These are phyloP conservation scores for Ophiostoma ips DNA, from an alignment of 2,329 filamentous ascomycete genomes.

Conservation along the genomic window DNA sequence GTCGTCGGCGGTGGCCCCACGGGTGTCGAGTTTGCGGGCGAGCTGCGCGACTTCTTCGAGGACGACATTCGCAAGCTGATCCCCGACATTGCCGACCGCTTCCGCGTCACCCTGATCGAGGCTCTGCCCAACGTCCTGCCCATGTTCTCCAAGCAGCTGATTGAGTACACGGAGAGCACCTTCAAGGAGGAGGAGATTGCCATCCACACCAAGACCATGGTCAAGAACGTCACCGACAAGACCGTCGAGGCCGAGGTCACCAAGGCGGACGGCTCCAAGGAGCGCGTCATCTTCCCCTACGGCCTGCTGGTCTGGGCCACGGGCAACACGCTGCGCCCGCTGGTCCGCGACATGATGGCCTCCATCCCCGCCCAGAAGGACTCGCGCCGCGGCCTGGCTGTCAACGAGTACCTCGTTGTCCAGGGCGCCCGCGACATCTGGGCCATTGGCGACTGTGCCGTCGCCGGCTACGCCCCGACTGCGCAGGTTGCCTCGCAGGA, in stretches of 20 bases:
- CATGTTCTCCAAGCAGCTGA: slow-evolving; percentile 97
- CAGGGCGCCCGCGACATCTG: slow-evolving; percentile 95
- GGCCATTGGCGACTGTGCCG: slow-evolving; percentile 94
- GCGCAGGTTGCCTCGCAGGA: slow-evolving; percentile 95
- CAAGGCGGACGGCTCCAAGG: slow-evolving; percentile 72
- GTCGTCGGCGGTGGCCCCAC: slow-evolving; percentile 88
- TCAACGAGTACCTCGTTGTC: slow-evolving; percentile 98
- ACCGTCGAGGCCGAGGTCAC: slow-evolving; percentile 81
- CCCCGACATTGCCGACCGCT: slow-evolving; percentile 85
- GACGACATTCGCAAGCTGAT: slow-evolving; percentile 97
- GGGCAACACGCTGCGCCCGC: slow-evolving; percentile 79
- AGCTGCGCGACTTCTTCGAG: slow-evolving; percentile 98
- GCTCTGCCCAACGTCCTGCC: slow-evolving; percentile 91
- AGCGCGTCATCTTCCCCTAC: slow-evolving; percentile 71
- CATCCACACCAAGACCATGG: slow-evolving; percentile 97
- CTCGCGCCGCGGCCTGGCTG: slow-evolving; percentile 83
- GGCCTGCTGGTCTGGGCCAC: slow-evolving; percentile 97
- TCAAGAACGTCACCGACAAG: slow-evolving; percentile 91
- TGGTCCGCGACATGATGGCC: slow-evolving; percentile 82
- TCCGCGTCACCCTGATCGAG: slow-evolving; percentile 95
- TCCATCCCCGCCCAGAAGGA: slow-evolving; percentile 92
- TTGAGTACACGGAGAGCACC: slow-evolving; percentile 97
- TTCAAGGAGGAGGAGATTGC: slow-evolving; percentile 98
- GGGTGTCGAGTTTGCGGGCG: slow-evolving; percentile 95
- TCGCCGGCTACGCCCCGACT: slow-evolving; percentile 94